Conservation (phyloP, 140 eudicot genomes). For the Flaveria floridana region DNA sequence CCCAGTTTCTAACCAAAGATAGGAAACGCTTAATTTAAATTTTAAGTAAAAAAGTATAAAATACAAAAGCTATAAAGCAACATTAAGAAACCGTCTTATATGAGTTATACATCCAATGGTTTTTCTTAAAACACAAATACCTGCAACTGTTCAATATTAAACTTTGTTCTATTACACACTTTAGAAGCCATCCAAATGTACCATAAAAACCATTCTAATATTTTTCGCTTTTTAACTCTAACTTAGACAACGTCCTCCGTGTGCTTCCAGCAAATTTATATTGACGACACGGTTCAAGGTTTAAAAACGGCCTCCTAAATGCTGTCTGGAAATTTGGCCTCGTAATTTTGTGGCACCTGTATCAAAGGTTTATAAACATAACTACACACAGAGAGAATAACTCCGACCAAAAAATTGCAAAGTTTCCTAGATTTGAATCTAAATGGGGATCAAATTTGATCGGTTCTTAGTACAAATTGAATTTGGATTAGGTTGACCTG, state of each 20-base stretch:
- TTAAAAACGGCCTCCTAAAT: constrained; percentile 25
- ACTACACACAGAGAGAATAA: not conserved
- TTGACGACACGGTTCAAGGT: not conserved
- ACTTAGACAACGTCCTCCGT: not conserved
- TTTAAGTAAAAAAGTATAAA: too few relatives aligned
- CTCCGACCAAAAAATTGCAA: not conserved
- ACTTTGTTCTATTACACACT: constrained; percentile 36
- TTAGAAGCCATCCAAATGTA: constrained; percentile 28
- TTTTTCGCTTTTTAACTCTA: constrained; percentile 11
- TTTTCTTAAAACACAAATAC: constrained; percentile 25
- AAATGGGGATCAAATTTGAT: not conserved
- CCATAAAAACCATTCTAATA: constrained; percentile 25
- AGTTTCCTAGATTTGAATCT: not conserved
- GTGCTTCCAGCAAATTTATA: constrained; percentile 8
- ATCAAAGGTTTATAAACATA: constrained; percentile 15
- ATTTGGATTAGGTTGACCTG: not conserved
- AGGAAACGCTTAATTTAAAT: too few relatives aligned
- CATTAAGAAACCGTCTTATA: constrained; percentile 14
- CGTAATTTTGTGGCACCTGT: constrained; percentile 36
- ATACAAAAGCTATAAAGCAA: not conserved
- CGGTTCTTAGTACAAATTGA: not conserved
- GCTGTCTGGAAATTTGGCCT: constrained; percentile 43
- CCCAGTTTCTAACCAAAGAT: too few relatives aligned
- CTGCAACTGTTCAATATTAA: constrained; percentile 24
- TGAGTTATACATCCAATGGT: constrained; percentile 29